Base-by-base conservation (phyloP, 768 basidiomycete species). In the Suillus subaureus region DNA sequence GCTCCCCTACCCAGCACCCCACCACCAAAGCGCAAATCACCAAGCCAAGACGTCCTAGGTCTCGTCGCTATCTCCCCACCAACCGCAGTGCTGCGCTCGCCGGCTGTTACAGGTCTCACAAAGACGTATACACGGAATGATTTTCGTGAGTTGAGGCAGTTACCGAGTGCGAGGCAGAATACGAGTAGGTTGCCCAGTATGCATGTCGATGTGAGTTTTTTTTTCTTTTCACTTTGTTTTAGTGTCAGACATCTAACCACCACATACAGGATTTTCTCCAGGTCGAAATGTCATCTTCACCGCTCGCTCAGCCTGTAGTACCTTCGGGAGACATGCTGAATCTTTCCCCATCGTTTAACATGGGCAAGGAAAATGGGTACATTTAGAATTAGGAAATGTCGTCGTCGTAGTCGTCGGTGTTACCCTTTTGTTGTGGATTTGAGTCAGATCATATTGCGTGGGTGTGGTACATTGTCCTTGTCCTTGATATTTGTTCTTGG, bases 161-260 rank as follows among this genome's bases (percentile, higher is more conserved):
- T 81, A 49, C 84, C 91, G 39, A 84, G 86, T 12, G 85, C 89
- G 68, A 85, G 91, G 70, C 85, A 92, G 74, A 95, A 94, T 71
- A 94, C 92, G 63, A 94, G 93, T 77, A 82, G 93, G 71, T 80
- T 94, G 54, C 93, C 93, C 12, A 94, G 93, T 76, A 89, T 88
- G 81, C 93, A 95, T 77, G 93, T 89, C 62, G 87, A 89, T 73
- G 87, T 89, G 77, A 75, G 87, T 83, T 61, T 71, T 49, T 12
- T 28, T 76, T 68, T 69, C 28, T 21, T 37, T 21, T n/a, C n/a
- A n/a, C 8, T 40, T 26, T 23, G 4, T 21, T 35, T 52, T 15
- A 7, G 21, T 33, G 37, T 45, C 2, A 51, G 6, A 35, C 55
- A 65, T 68, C 72, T 69, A 6, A 42, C 1, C 1, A 5, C 26